Evolutionary conservation across 805 yeast genomes (phyloP).

Genomic region (Zygotorulaspora chibaensis): DNA sequence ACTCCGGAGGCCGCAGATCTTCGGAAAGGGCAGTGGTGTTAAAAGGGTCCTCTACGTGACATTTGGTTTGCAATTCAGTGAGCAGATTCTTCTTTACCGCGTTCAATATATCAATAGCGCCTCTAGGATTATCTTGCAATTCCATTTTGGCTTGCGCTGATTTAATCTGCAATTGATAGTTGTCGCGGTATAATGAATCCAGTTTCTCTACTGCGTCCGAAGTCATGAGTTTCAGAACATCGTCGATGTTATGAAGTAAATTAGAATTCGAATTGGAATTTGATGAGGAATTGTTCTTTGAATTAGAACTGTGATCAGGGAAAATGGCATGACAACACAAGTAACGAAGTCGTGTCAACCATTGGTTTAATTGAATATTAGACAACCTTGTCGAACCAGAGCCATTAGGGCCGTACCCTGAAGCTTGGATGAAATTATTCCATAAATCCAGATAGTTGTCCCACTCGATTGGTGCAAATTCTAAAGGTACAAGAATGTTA

Average conservation of each 20-base stretch:
- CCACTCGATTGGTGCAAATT: conserved; percentile 79
- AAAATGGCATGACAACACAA: conserved; percentile 74
- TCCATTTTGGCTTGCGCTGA: conserved; percentile 67
- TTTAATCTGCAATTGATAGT: conserved; percentile 45
- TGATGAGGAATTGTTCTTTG: conserved; percentile 1
- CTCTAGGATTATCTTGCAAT: conserved; percentile 44
- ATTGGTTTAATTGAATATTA: conserved; percentile 54
- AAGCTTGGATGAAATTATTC: conserved; percentile 53
- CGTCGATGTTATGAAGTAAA: conserved; percentile 44
- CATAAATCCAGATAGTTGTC: conserved; percentile 69
- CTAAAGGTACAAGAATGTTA: conserved; percentile 62
- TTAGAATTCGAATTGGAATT: conserved; percentile 5
- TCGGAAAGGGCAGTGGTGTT: conserved; percentile 3
- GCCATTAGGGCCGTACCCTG: conserved; percentile 47
- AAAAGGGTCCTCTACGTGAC: conserved; percentile 19
- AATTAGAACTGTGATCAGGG: conserved; percentile 19
- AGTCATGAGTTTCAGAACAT: conserved; percentile 63
- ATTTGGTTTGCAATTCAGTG: conserved; percentile 23
- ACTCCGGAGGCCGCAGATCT: background rate
- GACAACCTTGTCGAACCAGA: conserved; percentile 50
- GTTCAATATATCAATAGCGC: conserved; percentile 48
- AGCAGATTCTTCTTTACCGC: conserved; percentile 37
- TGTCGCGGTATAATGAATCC: conserved; percentile 45
- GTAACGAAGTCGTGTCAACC: conserved; percentile 69
- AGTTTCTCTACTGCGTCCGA: conserved; percentile 50